phyloP scores from a whole-genome alignment of 208 protist species.

The Acanthamoeba rhysodes region DNA sequence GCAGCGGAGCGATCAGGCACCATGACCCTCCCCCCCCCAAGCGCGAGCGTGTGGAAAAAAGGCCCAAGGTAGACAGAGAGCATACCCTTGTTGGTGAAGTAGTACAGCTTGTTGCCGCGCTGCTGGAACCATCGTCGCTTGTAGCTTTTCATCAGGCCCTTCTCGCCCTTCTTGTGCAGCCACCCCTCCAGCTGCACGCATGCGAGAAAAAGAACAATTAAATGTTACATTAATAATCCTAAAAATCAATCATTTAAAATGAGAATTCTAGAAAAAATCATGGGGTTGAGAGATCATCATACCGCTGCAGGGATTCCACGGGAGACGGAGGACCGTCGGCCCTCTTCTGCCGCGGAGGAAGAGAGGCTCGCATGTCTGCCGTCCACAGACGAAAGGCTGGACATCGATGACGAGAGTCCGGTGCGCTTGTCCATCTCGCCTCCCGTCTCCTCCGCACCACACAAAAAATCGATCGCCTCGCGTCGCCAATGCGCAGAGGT shows the following conservation, averaged over 20 bases:
- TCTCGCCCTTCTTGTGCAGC: slow-evolving; percentile 72
- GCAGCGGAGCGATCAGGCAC: background rate
- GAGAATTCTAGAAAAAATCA: background rate
- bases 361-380: background rate
- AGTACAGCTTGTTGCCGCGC: slow-evolving; percentile 62
- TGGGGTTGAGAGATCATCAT: background rate
- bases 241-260: background rate
- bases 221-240: background rate
- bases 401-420: background rate
- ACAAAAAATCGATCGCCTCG: too few relatives aligned
- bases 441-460: too few relatives aligned
- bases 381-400: background rate
- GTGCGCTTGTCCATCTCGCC: background rate
- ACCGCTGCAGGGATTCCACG: background rate
- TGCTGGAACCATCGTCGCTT: slow-evolving; percentile 61
- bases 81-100: slow-evolving; percentile 29
- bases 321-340: slow-evolving; percentile 2
- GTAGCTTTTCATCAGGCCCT: slow-evolving; percentile 68
- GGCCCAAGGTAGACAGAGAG: too few relatives aligned
- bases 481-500: too few relatives aligned
- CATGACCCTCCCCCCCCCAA: background rate
- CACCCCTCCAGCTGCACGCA: slow-evolving; percentile 58
- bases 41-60: background rate
- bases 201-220: background rate
- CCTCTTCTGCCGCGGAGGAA: background rate